Evolutionary conservation across 2,329 filamentous ascomycete genomes (phyloP), one percentile per base, ranked within the genome.

Genomic region (Amylocarpus encephaloides): DNA sequence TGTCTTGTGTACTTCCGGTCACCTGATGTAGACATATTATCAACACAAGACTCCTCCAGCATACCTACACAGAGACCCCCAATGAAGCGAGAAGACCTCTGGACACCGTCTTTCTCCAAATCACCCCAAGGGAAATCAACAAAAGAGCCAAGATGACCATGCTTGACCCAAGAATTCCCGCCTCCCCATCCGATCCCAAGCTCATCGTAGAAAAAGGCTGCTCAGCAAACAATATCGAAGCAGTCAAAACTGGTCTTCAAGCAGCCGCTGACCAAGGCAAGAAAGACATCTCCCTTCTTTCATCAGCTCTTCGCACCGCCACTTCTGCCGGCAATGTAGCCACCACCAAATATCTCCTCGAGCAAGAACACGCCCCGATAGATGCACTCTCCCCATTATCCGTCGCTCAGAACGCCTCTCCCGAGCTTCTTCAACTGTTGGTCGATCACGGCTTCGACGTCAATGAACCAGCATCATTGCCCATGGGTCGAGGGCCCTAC

Each of bases 361-460:
- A 44, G 11, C 10, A 35, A 11, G 42, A 44, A 44, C n/a, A 44
- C 16, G 30, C 15, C 3, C 26, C 42, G 13, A 16, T 22, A 5
- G 30, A 44, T 22, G 19, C 26, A 29, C 29, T 44, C 32, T 22
- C 10, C 26, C 42, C 42, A 11, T 33, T 34, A 16, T 33, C 12
- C 9, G 42, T 44, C 11, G 42, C 42, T 19, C 42, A 13, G 9
- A 44, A 35, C 7, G n/a, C 42, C 12, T 44, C 42, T n/a, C 15
- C 30, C 10, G 42, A 44, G 10, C 29, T 44, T 11, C 32, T 44
- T 30, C 42, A 44, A 34, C 29, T 44, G 2, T 6, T 44, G 15
- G 12, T 44, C 13, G 42, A 44, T 35, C 42, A 44, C 16, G 42
- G 42, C 15, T 44, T 33, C 11, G 42, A 44, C 12, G n/a, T 44